A percentile compares a stretch with the other conserved stretches of the same genome.
Conservation (phyloP, 805 yeast species). For the Ogataea corticis region DNA sequence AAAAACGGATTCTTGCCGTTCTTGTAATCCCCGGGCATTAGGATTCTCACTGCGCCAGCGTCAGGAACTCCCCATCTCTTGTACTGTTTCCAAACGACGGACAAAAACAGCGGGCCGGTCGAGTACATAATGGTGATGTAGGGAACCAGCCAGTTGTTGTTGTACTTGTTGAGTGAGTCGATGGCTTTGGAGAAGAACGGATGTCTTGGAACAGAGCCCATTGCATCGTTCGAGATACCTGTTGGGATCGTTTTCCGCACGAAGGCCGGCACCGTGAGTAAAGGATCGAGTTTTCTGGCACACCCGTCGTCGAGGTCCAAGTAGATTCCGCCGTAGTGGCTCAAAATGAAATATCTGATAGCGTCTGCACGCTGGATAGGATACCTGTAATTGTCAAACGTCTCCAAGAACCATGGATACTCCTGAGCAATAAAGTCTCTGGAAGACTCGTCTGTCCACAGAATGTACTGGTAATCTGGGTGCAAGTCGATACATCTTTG, state of each 20-base stretch:
- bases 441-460: constrained; percentile 90
- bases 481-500: constrained; percentile 73
- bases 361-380: constrained; percentile 91
- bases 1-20: constrained; percentile 63
- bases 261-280: constrained; percentile 80
- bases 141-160: constrained; percentile 80
- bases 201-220: constrained; percentile 86
- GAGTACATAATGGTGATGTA: constrained; percentile 91
- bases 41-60: constrained; percentile 63
- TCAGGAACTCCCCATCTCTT: constrained; percentile 76
- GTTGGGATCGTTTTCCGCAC: constrained; percentile 86
- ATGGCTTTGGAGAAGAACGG: constrained; percentile 78
- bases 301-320: constrained; percentile 92
- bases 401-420: constrained; percentile 82
- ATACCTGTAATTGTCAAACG: constrained; percentile 75
- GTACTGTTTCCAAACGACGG: constrained; percentile 85
- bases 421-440: constrained; percentile 74
- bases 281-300: constrained; percentile 72
- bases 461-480: constrained; percentile 82
- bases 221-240: constrained; percentile 89
- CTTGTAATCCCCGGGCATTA: constrained; percentile 75
- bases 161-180: constrained; percentile 59
- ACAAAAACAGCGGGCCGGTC: constrained; percentile 87
- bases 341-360: constrained; percentile 79
- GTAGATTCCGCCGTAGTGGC: constrained; percentile 86